phyloP scores from a whole-genome alignment of 2,329 filamentous ascomycete genomes.

The Exophiala sideris region DNA sequence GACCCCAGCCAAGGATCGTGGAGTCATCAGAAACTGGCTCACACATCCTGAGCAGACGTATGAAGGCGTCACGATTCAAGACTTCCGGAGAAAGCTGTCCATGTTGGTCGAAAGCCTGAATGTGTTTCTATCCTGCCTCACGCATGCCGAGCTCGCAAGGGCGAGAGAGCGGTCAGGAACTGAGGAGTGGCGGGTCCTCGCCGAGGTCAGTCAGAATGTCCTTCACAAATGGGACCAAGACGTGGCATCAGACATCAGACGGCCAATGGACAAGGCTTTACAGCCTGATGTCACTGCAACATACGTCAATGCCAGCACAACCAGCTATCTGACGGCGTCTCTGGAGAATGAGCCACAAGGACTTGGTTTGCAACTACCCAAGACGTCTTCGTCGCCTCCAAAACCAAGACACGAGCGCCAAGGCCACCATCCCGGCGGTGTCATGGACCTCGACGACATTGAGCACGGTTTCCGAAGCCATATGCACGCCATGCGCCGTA shows the following conservation, averaged over 20 bases:
- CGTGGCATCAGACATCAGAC: constrained; percentile 1
- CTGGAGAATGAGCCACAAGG: constrained; percentile 5
- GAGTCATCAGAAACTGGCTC: constrained; percentile 19
- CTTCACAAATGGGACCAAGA: constrained; percentile 24
- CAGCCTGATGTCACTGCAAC: constrained; percentile 2
- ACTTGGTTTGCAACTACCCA: background rate
- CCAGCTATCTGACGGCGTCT: constrained; percentile 7
- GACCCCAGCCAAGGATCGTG: constrained; percentile 15
- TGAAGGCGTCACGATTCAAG: constrained; percentile 23
- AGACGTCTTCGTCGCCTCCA: background rate
- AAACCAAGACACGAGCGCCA: background rate
- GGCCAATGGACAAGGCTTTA: constrained; percentile 2
- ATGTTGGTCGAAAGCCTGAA: constrained; percentile 25
- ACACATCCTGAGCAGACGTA: constrained; percentile 15
- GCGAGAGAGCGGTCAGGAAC: constrained; percentile 16
- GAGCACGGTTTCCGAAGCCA: constrained; percentile 22
- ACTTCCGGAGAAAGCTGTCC: constrained; percentile 22
- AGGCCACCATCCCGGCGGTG: background rate
- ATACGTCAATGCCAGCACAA: constrained; percentile 8
- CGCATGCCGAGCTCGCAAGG: constrained; percentile 23
- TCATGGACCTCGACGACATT: constrained; percentile 19
- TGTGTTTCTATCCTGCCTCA: constrained; percentile 23
- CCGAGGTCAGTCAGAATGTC: constrained; percentile 21
- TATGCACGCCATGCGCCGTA: constrained; percentile 24
- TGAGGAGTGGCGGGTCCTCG: constrained; percentile 20